phyloP scores from a whole-genome alignment of 23 red algal species.

The Gracilaria domingensis region DNA sequence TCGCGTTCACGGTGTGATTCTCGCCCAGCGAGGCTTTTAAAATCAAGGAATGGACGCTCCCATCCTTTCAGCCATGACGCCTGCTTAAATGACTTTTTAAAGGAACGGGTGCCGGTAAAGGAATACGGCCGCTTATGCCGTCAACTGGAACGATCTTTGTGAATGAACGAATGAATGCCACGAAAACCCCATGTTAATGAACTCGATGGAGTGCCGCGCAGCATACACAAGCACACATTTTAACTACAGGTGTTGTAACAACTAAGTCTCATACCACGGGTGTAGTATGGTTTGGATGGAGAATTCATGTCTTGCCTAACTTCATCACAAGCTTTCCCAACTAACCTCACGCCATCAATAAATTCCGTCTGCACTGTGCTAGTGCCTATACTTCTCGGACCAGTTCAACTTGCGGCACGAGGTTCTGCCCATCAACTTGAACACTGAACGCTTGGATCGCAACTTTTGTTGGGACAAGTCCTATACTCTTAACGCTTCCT shows the following conservation, averaged over 20 bases:
- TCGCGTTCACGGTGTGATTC: neutral
- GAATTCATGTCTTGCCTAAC: neutral
- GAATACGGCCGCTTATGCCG: neutral
- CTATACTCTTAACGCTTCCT: too few relatives aligned
- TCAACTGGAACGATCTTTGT: neutral
- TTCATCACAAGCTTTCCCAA: neutral
- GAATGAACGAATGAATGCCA: neutral
- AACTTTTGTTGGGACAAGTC: too few relatives aligned
- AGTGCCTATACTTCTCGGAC: neutral
- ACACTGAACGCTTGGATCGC: neutral
- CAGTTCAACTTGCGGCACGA: neutral
- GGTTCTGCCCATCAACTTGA: neutral
- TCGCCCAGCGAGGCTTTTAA: neutral
- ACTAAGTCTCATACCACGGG: neutral
- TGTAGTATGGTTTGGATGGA: neutral
- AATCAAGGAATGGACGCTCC: neutral
- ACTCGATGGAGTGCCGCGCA: neutral
- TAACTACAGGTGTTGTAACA: neutral
- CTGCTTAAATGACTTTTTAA: neutral
- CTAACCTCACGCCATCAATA: neutral
- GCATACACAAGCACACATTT: neutral
- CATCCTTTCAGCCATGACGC: neutral
- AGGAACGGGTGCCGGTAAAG: neutral
- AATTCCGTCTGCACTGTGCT: neutral
- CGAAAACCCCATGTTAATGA: neutral